Conservation (phyloP, 2,329 filamentous ascomycete species). For the Chrysosphaeria jannelii region DNA sequence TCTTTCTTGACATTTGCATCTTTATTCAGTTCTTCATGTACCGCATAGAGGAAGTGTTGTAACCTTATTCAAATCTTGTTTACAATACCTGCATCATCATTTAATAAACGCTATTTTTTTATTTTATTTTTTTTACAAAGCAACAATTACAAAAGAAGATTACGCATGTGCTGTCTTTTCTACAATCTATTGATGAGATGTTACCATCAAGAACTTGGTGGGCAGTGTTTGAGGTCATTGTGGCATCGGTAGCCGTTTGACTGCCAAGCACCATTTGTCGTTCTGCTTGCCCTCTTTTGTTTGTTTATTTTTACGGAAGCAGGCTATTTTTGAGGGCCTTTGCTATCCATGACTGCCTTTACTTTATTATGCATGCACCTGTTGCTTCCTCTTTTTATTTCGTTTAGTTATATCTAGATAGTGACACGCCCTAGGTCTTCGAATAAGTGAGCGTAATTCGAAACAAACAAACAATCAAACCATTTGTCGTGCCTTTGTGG, state of each 20-base stretch:
- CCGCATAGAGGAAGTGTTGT: slow-evolving; percentile 3
- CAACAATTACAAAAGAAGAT: background rate
- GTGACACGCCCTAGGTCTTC: background rate
- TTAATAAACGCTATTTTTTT: background rate
- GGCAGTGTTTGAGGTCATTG: no score
- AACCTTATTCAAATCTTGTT: background rate
- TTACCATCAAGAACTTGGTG: no score
- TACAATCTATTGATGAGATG: no score
- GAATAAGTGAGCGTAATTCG: slow-evolving; percentile 1
- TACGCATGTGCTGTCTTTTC: background rate
- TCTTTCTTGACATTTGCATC: slow-evolving; percentile 59
- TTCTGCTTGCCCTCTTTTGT: no score
- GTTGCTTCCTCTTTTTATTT: background rate
- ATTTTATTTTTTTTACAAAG: background rate
- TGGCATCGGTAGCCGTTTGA: no score
- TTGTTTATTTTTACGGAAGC: background rate
- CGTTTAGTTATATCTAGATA: background rate
- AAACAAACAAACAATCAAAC: slow-evolving; percentile 8
- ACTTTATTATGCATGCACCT: background rate
- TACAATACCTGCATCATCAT: no score
- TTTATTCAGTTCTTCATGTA: slow-evolving; percentile 88
- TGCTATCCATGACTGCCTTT: no score
- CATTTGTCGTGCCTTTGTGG: slow-evolving; percentile 33
- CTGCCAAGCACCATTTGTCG: no score
- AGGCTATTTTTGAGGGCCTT: no score